A percentile compares a stretch with the other conserved stretches of the same genome.
Evolutionary conservation across 1,284 basidiomycete species (phyloP).

Genomic region (Moesziomyces parantarcticus): DNA sequence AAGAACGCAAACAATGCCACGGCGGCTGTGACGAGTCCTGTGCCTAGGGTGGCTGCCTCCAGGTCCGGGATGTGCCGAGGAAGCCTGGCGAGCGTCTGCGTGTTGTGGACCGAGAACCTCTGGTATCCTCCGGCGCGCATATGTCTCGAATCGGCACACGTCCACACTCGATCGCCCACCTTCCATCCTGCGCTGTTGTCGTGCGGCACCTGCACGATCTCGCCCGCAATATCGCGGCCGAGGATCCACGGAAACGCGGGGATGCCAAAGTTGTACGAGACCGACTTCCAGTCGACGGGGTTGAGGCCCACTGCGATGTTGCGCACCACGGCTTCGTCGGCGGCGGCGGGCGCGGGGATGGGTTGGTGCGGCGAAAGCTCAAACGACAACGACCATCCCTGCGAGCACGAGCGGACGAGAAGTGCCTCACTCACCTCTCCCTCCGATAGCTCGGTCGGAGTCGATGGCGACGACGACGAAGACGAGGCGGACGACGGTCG

Average conservation of each 20-base stretch:
- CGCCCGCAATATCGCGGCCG: conserved; percentile 71
- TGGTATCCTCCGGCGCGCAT: conserved; percentile 56
- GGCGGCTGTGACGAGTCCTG: conserved; percentile 65
- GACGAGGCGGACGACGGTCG: conserved; percentile 19
- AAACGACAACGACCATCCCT: conserved; percentile 60
- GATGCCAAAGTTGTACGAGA: conserved; percentile 61
- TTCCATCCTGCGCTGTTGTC: conserved; percentile 69
- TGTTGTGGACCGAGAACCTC: conserved; percentile 39
- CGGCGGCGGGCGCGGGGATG: conserved; percentile 3
- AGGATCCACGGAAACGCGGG: conserved; percentile 66
- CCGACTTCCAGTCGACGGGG: conserved; percentile 58
- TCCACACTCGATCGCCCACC: conserved; percentile 69
- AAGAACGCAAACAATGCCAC: conserved; percentile 58
- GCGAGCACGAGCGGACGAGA: conserved; percentile 49
- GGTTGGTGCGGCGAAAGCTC: conserved; percentile 48
- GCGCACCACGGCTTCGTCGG: conserved; percentile 45
- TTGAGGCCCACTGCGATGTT: conserved; percentile 55
- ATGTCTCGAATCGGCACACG: conserved; percentile 58
- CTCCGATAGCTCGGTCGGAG: neutral
- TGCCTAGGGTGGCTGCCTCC: conserved; percentile 58
- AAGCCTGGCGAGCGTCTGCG: conserved; percentile 38
- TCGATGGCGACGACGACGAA: conserved; percentile 13
- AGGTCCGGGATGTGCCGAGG: conserved; percentile 35
- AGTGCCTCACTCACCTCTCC: conserved; percentile 28
- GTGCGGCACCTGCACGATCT: conserved; percentile 69